Evolutionary conservation across 192 early-diverging fungal species (phyloP), one percentile per base, ranked within the genome.

Genomic region (Radiomyces spectabilis): DNA sequence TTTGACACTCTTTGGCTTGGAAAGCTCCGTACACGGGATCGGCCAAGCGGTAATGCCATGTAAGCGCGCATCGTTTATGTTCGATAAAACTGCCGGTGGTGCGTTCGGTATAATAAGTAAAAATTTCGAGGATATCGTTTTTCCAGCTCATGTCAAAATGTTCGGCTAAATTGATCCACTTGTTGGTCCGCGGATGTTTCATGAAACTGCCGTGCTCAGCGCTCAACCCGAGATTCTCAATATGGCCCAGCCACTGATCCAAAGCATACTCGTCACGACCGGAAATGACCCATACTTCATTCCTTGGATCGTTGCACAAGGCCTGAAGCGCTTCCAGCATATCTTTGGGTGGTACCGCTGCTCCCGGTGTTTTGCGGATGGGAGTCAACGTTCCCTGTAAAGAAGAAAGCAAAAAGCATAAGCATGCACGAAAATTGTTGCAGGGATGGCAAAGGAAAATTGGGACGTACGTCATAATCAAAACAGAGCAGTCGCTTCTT

Each of bases 201-300:
- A 97, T 82, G 64, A 99, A 97, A 22, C 85, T 84, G 16, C 97
- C 97, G 66, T 99, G 95, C 61, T 99, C 97, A 30, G 94, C 95
- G 53, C 87, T 87, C 21, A 88, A 74, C 0, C 94, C 92, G 44
- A 99, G 69, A 4, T 80, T 77, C 12, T 74, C 67, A 22, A 99
- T 78, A 27, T 68, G 51, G 13, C 94, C 91, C 29, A 99, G 65
- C 80, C 92, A 94, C 15, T 85, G 68, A 19, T 94, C 88, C 26
- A 99, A 71, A 32, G 83, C 82, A 41, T 78, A 73, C 57, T 89
- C 77, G 68, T 97, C 94, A 22, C 93, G 80, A 1, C 96, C 96
- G 34, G 91, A 94, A 44, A 98, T 92, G 18, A 98, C 76, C 73
- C 89, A 94, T 3, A 94, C 82, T 42, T 79, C 70, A 72, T 97